phyloP scores from a whole-genome alignment of 176 grass and related monocot species.

The maize (Zea mays) region Zm-B73-REFERENCE-NAM-5.0 NC_050101.1:113861001-113861500 shows the following conservation, averaged over 20 bases:
- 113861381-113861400: slow-evolving; percentile 6
- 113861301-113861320: not conserved
- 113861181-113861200: too few relatives aligned
- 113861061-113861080: not conserved
- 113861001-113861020: not conserved
- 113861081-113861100: not conserved
- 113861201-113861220: too few relatives aligned
- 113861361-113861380: not conserved
- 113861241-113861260: too few relatives aligned
- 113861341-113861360: not conserved
- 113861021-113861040: not conserved
- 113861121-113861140: not conserved
- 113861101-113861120: not conserved
- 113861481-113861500: slow-evolving; percentile 93
- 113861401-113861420: slow-evolving; percentile 42
- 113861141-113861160: not conserved
- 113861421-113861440: slow-evolving; percentile 96
- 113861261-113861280: too few relatives aligned
- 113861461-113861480: slow-evolving; percentile 88
- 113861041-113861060: not conserved
- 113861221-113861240: too few relatives aligned
- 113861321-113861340: not conserved
- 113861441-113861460: slow-evolving; percentile 97
- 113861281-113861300: too few relatives aligned
- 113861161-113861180: too few relatives aligned